phyloP scores from a whole-genome alignment of 176 grass and related monocot genomes.

The Musa acuminata region DNA sequence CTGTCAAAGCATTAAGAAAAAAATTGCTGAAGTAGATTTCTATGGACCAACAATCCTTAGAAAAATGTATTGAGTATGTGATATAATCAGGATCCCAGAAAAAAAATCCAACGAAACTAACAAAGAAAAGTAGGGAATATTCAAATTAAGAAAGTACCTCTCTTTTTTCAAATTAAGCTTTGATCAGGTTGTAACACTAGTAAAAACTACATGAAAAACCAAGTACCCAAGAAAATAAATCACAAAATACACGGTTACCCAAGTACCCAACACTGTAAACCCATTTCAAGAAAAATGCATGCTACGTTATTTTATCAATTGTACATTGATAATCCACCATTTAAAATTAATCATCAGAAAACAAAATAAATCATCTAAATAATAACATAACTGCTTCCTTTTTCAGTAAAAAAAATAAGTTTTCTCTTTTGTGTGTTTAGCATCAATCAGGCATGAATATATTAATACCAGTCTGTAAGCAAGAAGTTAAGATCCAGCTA shows the following conservation, averaged over 20 bases:
- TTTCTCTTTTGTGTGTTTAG: background rate
- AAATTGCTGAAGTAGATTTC: background rate
- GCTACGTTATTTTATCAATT: too few relatives aligned
- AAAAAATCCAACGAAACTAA: background rate
- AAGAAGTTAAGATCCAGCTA: too few relatives aligned
- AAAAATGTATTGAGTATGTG: background rate
- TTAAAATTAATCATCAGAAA: background rate
- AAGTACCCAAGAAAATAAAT: too few relatives aligned
- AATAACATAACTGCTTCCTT: background rate
- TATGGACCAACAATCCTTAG: background rate
- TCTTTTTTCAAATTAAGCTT: too few relatives aligned
- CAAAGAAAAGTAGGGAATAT: background rate
- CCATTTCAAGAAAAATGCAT: too few relatives aligned
- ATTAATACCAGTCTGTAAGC: too few relatives aligned
- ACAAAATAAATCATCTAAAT: background rate
- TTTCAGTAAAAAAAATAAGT: background rate
- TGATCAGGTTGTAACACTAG: too few relatives aligned
- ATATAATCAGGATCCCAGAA: background rate
- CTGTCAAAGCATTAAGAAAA: slow-evolving; percentile 22
- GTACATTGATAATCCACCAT: background rate
- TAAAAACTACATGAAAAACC: too few relatives aligned
- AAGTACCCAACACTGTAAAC: too few relatives aligned
- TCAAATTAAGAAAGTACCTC: too few relatives aligned
- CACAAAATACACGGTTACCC: too few relatives aligned
- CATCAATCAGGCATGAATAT: background rate